Percentiles rank a stretch among this genome's conserved stretches.
These are phyloP conservation scores for Digitaria exilis DNA, from an alignment of 202 grass and related monocot genomes.

Conservation along the genomic window DNA sequence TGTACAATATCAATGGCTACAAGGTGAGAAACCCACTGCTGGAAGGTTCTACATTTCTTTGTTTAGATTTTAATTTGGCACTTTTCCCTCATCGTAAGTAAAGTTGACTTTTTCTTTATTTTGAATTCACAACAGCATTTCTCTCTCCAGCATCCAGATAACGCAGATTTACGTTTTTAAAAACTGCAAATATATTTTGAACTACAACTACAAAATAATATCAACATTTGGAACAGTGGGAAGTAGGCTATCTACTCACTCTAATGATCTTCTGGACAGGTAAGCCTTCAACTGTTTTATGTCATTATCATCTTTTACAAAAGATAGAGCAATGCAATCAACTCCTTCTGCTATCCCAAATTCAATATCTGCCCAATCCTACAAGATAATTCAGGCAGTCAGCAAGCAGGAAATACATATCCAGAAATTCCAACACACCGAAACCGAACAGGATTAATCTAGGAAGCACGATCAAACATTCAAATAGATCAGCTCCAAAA, in stretches of 20 bases:
- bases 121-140: not conserved
- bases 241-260: constrained; percentile 49
- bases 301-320: constrained; percentile 73
- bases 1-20: not conserved
- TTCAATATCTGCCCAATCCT: constrained; percentile 81
- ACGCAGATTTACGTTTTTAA: not conserved
- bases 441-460: not conserved
- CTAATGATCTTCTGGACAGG: constrained; percentile 65
- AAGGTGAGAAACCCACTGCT: not conserved
- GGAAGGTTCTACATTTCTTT: constrained; percentile 6
- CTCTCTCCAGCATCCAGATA: not conserved
- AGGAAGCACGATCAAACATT: not conserved
- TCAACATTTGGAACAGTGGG: not conserved
- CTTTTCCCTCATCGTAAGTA: not conserved
- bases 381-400: constrained; percentile 5
- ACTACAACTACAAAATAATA: not conserved
- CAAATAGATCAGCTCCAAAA: not conserved
- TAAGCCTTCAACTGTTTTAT: constrained; percentile 68
- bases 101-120: not conserved
- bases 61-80: not conserved
- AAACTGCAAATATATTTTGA: not conserved
- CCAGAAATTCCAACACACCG: constrained; percentile 1
- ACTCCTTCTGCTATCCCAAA: constrained; percentile 73
- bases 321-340: constrained; percentile 73
- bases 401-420: constrained; percentile 26